phyloP scores from a whole-genome alignment of 2,329 filamentous ascomycete species.

The Fusarium tuaranense region DNA sequence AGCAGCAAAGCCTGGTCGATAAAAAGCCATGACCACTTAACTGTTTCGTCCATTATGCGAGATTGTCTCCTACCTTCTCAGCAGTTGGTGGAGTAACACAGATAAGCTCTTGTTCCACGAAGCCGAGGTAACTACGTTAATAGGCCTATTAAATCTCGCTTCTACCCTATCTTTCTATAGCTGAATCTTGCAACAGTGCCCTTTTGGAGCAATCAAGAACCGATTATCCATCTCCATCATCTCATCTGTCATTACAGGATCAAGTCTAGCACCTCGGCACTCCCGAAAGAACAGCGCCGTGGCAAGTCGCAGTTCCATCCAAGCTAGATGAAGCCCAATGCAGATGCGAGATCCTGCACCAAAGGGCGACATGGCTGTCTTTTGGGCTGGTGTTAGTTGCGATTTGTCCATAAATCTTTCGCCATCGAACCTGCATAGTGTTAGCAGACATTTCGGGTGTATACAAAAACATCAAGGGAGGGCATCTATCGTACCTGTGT shows the following conservation, averaged over 20 bases:
- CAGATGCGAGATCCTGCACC: constrained; percentile 25
- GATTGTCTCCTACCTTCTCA: too few relatives aligned
- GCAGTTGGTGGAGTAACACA: too few relatives aligned
- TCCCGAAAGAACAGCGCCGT: constrained; percentile 26
- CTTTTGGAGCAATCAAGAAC: not conserved
- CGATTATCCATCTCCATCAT: constrained; percentile 25
- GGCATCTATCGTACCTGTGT: not conserved
- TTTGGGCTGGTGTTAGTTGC: not conserved
- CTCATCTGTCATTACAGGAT: not conserved
- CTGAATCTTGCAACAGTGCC: not conserved
- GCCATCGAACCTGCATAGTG: not conserved
- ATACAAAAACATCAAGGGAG: not conserved
- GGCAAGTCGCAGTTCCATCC: constrained; percentile 27
- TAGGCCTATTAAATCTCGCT: too few relatives aligned
- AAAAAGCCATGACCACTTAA: too few relatives aligned
- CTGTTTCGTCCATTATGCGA: too few relatives aligned
- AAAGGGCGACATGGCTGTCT: constrained; percentile 11
- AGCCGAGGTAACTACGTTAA: too few relatives aligned
- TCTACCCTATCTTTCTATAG: not conserved
- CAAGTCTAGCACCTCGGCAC: not conserved
- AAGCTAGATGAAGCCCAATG: constrained; percentile 26
- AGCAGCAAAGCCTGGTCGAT: too few relatives aligned
- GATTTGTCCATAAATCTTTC: not conserved
- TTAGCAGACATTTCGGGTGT: not conserved
- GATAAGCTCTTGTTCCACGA: too few relatives aligned